Evolutionary conservation across 805 yeast genomes (phyloP).

Genomic region (Candida ponderosae): DNA sequence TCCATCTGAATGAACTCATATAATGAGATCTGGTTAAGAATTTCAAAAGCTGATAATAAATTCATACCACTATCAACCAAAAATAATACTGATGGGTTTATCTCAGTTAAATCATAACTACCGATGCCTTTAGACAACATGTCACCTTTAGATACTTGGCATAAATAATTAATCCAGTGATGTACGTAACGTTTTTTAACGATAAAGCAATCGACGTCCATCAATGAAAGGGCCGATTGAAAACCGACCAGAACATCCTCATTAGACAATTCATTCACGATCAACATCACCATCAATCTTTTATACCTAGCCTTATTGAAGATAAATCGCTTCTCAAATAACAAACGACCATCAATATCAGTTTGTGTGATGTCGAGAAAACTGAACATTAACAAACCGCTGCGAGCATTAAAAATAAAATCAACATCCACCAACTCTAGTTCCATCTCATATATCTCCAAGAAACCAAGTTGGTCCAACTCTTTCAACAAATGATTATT

Average conservation of each 20-base stretch:
- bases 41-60: neutral
- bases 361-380: constrained; percentile 6
- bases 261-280: neutral
- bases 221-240: constrained; percentile 8
- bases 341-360: constrained; percentile 4
- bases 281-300: constrained; percentile 5
- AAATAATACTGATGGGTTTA: constrained; percentile 1
- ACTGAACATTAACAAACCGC: constrained; percentile 8
- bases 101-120: neutral
- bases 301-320: constrained; percentile 1
- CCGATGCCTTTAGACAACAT: neutral
- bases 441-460: constrained; percentile 11
- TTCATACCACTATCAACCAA: constrained; percentile 11
- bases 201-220: constrained; percentile 4
- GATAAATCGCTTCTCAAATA: constrained; percentile 1
- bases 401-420: constrained; percentile 6
- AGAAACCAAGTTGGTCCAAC: neutral
- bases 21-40: constrained; percentile 2
- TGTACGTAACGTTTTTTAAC: constrained; percentile 1
- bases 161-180: constrained; percentile 4
- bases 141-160: too few species aligned
- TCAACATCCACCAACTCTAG: constrained; percentile 9
- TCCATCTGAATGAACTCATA: constrained; percentile 4
- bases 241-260: constrained; percentile 6
- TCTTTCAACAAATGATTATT: constrained; percentile 2